These are phyloP conservation scores for Closterium sp. DNA, from an alignment of 139 green algal species.

Conservation along the genomic window DNA sequence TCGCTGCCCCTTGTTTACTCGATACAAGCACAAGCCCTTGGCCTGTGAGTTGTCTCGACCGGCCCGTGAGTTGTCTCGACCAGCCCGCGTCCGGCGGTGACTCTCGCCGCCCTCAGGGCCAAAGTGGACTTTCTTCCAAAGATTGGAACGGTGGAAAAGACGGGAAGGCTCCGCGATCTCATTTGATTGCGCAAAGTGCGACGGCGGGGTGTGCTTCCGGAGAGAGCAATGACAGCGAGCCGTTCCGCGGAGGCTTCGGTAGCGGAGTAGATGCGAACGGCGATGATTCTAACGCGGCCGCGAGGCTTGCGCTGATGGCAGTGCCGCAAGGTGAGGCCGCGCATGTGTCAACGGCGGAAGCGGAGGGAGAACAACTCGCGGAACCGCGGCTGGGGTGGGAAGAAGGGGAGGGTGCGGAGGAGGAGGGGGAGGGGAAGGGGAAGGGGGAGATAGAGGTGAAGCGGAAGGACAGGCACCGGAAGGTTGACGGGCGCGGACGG, in stretches of 20 bases:
- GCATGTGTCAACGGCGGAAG: background rate
- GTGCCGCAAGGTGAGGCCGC: background rate
- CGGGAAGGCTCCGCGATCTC: background rate
- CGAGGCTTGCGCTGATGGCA: background rate
- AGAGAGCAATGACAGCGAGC: background rate
- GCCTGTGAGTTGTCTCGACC: background rate
- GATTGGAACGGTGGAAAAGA: background rate
- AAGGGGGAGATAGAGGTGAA: constrained; percentile 12
- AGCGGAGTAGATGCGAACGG: background rate
- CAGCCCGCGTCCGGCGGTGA: background rate
- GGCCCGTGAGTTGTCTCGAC: background rate
- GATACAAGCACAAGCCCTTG: background rate
- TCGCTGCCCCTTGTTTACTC: background rate
- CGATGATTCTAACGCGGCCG: background rate
- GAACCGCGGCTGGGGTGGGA: background rate
- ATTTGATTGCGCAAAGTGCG: background rate
- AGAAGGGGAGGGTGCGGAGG: background rate
- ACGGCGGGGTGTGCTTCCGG: background rate
- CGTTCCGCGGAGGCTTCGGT: background rate
- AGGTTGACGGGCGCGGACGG: constrained; percentile 41
- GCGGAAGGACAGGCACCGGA: constrained; percentile 37
- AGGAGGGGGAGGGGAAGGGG: background rate
- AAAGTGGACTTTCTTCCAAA: too few species aligned
- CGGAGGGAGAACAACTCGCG: background rate
- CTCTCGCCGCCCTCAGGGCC: background rate